Conservation (phyloP, 805 yeast genomes). For the Yarrowia alimentaria region DNA sequence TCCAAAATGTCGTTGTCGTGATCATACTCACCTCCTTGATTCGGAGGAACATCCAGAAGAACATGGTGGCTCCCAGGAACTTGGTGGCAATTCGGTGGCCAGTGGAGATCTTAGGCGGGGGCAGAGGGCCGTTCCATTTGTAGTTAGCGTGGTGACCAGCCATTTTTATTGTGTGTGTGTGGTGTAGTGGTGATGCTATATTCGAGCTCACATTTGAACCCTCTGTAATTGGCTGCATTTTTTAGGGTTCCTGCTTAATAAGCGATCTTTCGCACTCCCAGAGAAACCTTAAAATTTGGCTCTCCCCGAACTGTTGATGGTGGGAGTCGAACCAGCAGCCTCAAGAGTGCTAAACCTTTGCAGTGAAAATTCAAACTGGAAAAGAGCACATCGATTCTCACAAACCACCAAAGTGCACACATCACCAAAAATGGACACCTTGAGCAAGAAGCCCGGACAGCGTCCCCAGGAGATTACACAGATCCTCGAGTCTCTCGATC, state of each 20-base stretch:
- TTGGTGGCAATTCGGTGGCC: conserved; percentile 60
- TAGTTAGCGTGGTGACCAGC: conserved; percentile 36
- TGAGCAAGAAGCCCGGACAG: conserved; percentile 24
- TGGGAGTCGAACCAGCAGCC: too few relatives aligned
- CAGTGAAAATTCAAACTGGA: not conserved
- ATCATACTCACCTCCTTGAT: conserved; percentile 54
- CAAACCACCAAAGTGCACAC: too few relatives aligned
- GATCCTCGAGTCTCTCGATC: conserved; percentile 45
- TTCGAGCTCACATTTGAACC: conserved; percentile 5
- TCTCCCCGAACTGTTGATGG: not conserved
- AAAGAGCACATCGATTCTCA: too few relatives aligned
- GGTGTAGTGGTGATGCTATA: conserved; percentile 23
- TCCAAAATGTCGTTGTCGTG: conserved; percentile 35
- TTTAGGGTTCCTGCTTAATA: not conserved
- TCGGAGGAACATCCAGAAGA: conserved; percentile 85
- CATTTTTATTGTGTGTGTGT: conserved; percentile 27
- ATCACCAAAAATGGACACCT: conserved; percentile 19
- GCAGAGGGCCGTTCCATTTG: conserved; percentile 53
- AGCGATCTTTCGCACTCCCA: too few relatives aligned
- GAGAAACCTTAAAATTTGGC: not conserved
- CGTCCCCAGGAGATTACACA: conserved; percentile 45
- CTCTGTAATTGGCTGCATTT: conserved; percentile 12
- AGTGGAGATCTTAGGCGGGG: conserved; percentile 63
- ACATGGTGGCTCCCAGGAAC: conserved; percentile 77
- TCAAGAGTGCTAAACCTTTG: too few relatives aligned